These are phyloP conservation scores for Erythrophleum fordii DNA, from an alignment of 306 rosid species.

Conservation along the genomic window DNA sequence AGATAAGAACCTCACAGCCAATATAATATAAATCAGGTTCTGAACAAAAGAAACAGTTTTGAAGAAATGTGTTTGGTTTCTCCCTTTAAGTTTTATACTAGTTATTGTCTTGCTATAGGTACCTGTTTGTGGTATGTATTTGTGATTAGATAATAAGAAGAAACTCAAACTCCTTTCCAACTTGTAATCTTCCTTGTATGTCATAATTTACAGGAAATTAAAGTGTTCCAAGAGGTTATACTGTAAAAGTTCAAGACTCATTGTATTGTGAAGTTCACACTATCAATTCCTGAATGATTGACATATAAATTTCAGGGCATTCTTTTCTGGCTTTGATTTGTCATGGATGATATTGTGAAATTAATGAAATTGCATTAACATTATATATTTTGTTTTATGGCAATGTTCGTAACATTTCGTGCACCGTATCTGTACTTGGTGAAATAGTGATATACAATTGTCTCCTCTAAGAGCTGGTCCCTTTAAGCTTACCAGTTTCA, in stretches of 20 bases:
- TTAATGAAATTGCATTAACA: neutral
- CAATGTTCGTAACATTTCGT: neutral
- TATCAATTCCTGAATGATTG: conserved; percentile 49
- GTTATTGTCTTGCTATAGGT: conserved; percentile 49
- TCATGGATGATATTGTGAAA: conserved; percentile 9
- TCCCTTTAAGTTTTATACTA: conserved; percentile 42
- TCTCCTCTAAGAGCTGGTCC: neutral
- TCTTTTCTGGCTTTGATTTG: conserved; percentile 5
- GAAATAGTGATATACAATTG: neutral
- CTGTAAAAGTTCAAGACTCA: conserved; percentile 60
- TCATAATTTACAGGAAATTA: conserved; percentile 54
- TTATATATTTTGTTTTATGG: neutral
- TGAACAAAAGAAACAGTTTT: conserved; percentile 57
- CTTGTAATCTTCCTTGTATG: conserved; percentile 48
- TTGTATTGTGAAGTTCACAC: conserved; percentile 56
- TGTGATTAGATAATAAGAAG: conserved; percentile 69
- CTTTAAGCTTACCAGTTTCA: neutral
- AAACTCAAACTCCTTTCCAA: conserved; percentile 45
- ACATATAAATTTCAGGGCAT: conserved; percentile 35
- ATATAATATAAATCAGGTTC: conserved; percentile 40
- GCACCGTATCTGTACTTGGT: neutral
- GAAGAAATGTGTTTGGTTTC: conserved; percentile 54
- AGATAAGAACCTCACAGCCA: conserved; percentile 66
- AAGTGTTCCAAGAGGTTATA: conserved; percentile 62
- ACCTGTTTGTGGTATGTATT: conserved; percentile 62